A percentile compares a stretch with the other conserved stretches of the same genome.
These are phyloP conservation scores for Trichopus zeylanicus DNA, from an alignment of 116 monocot species.

Conservation along the genomic window DNA sequence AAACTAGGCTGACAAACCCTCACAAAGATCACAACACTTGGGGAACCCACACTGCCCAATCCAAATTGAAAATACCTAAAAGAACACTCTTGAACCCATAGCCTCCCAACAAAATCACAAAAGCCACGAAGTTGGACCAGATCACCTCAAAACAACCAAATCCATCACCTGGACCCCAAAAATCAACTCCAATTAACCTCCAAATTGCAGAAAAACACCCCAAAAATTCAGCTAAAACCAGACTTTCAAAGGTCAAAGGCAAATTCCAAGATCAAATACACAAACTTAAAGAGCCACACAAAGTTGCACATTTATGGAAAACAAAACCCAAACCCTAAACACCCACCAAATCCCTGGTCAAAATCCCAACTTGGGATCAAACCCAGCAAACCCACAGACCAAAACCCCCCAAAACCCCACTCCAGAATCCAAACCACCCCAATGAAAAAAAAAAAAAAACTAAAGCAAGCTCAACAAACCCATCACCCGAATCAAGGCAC, in stretches of 20 bases:
- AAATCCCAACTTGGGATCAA: not conserved
- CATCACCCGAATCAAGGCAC: too few relatives aligned
- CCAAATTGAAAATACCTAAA: not conserved
- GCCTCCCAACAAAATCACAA: too few relatives aligned
- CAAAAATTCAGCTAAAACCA: not conserved
- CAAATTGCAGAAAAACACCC: not conserved
- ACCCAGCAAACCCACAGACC: not conserved
- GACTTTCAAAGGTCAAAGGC: constrained; percentile 5
- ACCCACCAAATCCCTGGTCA: not conserved
- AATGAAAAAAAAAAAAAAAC: too few relatives aligned
- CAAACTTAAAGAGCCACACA: constrained; percentile 14
- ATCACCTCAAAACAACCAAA: not conserved
- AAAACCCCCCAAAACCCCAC: too few relatives aligned
- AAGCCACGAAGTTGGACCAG: too few relatives aligned
- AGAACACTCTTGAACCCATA: not conserved
- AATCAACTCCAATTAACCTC: not conserved
- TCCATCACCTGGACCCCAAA: not conserved
- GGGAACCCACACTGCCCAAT: not conserved
- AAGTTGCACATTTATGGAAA: constrained; percentile 18
- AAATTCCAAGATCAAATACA: constrained; percentile 6
- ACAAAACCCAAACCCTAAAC: not conserved
- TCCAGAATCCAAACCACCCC: too few relatives aligned
- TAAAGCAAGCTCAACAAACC: too few relatives aligned
- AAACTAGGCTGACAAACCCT: not conserved
- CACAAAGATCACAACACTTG: not conserved